A percentile compares a stretch with the other conserved stretches of the same genome.
Evolutionary conservation across 768 basidiomycete species (phyloP).

Genomic region (Boletus coccyginus): DNA sequence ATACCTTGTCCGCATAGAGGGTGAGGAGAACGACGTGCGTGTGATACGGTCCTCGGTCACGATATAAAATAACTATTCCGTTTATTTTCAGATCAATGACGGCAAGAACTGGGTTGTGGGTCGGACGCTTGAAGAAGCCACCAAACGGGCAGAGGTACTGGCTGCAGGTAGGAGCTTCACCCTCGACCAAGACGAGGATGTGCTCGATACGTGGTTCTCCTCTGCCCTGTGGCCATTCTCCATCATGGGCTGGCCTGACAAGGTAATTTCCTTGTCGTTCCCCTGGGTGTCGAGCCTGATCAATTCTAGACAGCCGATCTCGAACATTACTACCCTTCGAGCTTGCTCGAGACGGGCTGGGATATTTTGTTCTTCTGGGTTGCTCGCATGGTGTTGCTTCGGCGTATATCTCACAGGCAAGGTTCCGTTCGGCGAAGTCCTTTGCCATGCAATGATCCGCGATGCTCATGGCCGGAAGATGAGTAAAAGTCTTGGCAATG

Average conservation of each 20-base stretch:
- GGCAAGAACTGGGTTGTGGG: conserved; percentile 92
- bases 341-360: conserved; percentile 97
- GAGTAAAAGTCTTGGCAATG: conserved; percentile 97
- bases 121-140: conserved; percentile 72
- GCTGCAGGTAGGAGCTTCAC: conserved; percentile 67
- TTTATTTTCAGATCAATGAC: conserved; percentile 49
- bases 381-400: conserved; percentile 94
- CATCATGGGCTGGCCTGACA: conserved; percentile 96
- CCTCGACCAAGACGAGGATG: conserved; percentile 93
- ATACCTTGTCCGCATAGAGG: conserved; percentile 87
- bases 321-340: conserved; percentile 80
- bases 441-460: conserved; percentile 98
- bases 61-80: not conserved
- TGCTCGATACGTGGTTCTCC: conserved; percentile 99
- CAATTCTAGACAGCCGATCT: conserved; percentile 69
- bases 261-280: conserved; percentile 43
- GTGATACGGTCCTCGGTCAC: not conserved
- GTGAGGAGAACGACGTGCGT: conserved; percentile 62
- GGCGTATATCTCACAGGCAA: conserved; percentile 85
- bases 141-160: conserved; percentile 64
- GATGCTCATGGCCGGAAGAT: conserved; percentile 99
- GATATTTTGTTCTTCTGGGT: conserved; percentile 99
- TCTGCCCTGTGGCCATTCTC: conserved; percentile 98
- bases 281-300: not conserved
- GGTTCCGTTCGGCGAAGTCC: conserved; percentile 94